Percentiles rank a stretch among this genome's conserved stretches.
phyloP scores from a whole-genome alignment of 2,329 filamentous ascomycete genomes.

The Colletotrichum shisoi region DNA sequence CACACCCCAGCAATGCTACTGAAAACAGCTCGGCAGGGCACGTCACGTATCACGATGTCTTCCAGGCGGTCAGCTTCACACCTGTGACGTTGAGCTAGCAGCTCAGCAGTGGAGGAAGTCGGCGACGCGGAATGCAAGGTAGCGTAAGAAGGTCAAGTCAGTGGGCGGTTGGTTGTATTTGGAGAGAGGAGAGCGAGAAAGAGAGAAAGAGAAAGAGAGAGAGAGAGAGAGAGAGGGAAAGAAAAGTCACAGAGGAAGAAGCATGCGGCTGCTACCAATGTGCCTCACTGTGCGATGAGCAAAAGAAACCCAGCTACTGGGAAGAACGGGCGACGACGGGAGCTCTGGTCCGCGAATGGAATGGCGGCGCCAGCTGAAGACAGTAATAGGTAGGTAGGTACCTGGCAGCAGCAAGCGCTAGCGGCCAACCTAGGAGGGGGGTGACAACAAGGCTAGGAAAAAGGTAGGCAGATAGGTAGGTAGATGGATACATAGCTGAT shows the following conservation, averaged over 20 bases:
- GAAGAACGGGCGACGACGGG: slow-evolving; percentile 11
- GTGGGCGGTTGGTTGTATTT: background rate
- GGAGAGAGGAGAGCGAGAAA: background rate
- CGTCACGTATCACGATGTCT: slow-evolving; percentile 38
- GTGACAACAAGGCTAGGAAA: slow-evolving; percentile 15
- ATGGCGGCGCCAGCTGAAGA: slow-evolving; percentile 3
- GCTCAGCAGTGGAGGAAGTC: background rate
- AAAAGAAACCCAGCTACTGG: slow-evolving; percentile 19
- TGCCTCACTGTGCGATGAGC: slow-evolving; percentile 16
- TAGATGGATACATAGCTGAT: no score
- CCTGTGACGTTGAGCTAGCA: slow-evolving; percentile 1
- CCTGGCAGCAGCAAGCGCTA: slow-evolving; percentile 4
- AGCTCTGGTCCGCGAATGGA: slow-evolving; percentile 30
- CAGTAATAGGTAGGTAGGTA: background rate
- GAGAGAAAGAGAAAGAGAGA: background rate
- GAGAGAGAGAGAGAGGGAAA: background rate
- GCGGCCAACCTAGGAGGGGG: slow-evolving; percentile 7
- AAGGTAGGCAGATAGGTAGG: background rate
- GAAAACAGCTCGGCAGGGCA: slow-evolving; percentile 31
- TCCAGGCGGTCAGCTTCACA: slow-evolving; percentile 24
- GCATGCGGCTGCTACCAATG: slow-evolving; percentile 4
- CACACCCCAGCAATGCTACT: slow-evolving; percentile 34
- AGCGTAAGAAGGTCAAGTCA: slow-evolving; percentile 7
- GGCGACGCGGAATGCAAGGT: slow-evolving; percentile 9
- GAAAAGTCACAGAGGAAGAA: background rate